A percentile compares a stretch with the other conserved stretches of the same genome.
Evolutionary conservation across 2,329 filamentous ascomycete species (phyloP).

Genomic region (Claviceps paspali): DNA sequence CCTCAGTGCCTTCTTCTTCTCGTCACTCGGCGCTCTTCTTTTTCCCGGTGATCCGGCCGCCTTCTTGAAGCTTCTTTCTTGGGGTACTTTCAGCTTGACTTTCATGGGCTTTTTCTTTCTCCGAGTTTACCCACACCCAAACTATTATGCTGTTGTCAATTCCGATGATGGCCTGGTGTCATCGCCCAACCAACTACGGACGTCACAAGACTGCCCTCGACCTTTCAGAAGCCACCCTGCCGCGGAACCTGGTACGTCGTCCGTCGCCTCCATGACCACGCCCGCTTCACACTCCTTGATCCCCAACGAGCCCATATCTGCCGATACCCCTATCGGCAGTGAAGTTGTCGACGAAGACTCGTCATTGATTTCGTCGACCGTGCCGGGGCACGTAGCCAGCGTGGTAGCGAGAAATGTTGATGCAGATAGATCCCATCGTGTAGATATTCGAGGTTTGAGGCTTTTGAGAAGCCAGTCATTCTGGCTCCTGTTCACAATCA

Average conservation of each 20-base stretch:
- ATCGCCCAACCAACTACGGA: neutral
- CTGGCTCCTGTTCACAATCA: constrained; percentile 77
- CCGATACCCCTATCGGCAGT: neutral
- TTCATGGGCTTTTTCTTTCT: constrained; percentile 75
- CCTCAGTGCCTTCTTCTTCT: constrained; percentile 92
- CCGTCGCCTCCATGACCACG: constrained; percentile 4
- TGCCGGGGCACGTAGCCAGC: constrained; percentile 35
- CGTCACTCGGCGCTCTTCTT: constrained; percentile 56
- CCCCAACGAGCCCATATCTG: neutral
- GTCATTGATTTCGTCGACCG: constrained; percentile 59
- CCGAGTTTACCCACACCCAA: constrained; percentile 43
- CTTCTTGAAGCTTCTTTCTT: constrained; percentile 66
- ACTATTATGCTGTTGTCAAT: constrained; percentile 41
- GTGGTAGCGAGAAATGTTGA: constrained; percentile 47
- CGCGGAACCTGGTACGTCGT: constrained; percentile 52
- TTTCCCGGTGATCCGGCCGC: constrained; percentile 73
- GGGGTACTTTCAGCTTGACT: constrained; percentile 63
- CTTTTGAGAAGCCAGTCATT: constrained; percentile 64
- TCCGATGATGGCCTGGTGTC: constrained; percentile 8
- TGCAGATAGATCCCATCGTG: constrained; percentile 58
- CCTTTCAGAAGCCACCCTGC: constrained; percentile 16
- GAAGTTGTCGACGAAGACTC: constrained; percentile 52
- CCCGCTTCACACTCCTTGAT: neutral
- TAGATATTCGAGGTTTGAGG: constrained; percentile 79
- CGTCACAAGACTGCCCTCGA: neutral